phyloP scores from a whole-genome alignment of 257 asterid genomes.

The Henckelia pumila region DNA sequence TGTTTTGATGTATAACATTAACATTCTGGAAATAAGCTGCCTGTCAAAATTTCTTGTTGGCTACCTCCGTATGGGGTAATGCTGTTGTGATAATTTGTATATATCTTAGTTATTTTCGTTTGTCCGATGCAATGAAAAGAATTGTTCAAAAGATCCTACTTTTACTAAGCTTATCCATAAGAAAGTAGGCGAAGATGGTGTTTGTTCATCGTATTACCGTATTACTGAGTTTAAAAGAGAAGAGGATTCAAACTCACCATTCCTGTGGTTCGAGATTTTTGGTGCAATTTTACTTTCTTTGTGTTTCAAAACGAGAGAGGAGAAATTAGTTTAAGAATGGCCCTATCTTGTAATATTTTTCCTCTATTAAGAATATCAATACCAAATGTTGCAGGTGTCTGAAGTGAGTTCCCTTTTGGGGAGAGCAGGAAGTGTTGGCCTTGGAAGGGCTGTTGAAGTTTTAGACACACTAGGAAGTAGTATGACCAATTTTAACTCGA shows the following conservation, averaged over 20 bases:
- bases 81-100: not conserved
- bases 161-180: conserved; percentile 1
- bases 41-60: not conserved
- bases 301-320: conserved; percentile 1
- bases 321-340: not conserved
- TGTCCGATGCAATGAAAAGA: not conserved
- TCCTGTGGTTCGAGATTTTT: not conserved
- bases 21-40: not conserved
- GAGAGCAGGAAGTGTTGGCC: conserved; percentile 58
- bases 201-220: not conserved
- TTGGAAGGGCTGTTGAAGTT: conserved; percentile 60
- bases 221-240: not conserved
- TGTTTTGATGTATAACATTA: not conserved
- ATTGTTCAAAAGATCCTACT: not conserved
- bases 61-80: not conserved
- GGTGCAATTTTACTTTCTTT: conserved; percentile 1
- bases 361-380: conserved; percentile 4
- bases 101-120: not conserved
- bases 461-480: conserved; percentile 67
- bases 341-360: conserved; percentile 7
- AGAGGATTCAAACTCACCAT: not conserved
- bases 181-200: conserved; percentile 5
- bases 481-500: conserved; percentile 48
- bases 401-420: conserved; percentile 52
- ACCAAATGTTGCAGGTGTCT: conserved; percentile 45